Conservation (phyloP, 116 monocot genomes). For the Iris pallida region DNA sequence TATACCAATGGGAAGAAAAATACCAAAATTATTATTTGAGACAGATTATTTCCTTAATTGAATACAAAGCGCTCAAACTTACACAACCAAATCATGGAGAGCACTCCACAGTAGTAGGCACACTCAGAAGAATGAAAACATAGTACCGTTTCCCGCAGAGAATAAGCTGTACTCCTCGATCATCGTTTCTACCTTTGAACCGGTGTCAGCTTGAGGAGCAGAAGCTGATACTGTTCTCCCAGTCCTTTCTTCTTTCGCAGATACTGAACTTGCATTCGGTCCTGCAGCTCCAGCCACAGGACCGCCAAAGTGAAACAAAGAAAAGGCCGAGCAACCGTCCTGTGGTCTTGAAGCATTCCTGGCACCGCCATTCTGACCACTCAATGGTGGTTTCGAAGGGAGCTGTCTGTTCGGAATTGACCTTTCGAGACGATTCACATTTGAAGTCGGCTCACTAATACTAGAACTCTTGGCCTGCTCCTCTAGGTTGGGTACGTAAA, state of each 20-base stretch:
- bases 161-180: constrained; percentile 15
- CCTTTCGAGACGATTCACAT: constrained; percentile 13
- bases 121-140: constrained; percentile 13
- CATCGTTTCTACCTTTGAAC: constrained; percentile 5
- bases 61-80: constrained; percentile 8
- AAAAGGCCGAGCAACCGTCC: constrained; percentile 46
- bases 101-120: neutral
- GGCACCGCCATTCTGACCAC: constrained; percentile 12
- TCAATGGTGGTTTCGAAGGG: constrained; percentile 11
- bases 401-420: constrained; percentile 14
- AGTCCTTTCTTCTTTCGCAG: constrained; percentile 19
- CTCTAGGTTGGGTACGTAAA: constrained; percentile 16
- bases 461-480: constrained; percentile 15
- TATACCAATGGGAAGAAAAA: too few species aligned
- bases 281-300: constrained; percentile 40
- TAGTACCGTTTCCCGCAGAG: neutral
- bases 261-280: constrained; percentile 8
- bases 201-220: constrained; percentile 19
- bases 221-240: constrained; percentile 11
- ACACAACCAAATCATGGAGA: neutral
- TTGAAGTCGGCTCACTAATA: constrained; percentile 7
- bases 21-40: too few species aligned
- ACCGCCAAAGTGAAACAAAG: constrained; percentile 85
- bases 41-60: neutral
- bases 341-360: constrained; percentile 13